A percentile compares a stretch with the other conserved stretches of the same genome.
Conservation (phyloP, 441 rosid genomes). For the Cnidoscolus chayamansa region DNA sequence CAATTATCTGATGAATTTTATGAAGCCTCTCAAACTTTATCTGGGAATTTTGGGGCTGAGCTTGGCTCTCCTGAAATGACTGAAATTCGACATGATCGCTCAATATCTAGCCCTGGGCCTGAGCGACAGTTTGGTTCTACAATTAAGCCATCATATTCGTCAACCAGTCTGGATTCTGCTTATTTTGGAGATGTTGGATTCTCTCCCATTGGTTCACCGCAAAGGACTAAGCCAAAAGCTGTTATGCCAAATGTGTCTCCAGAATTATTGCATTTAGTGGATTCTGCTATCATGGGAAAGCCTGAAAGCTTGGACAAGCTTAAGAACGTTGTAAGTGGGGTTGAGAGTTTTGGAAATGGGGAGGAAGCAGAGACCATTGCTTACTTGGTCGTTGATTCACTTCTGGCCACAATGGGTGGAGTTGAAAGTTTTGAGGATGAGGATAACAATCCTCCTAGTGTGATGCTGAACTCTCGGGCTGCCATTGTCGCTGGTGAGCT, state of each 20-base stretch:
- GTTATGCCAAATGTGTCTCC: constrained; percentile 94
- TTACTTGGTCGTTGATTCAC: constrained; percentile 89
- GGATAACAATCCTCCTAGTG: constrained; percentile 97
- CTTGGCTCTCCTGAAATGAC: constrained; percentile 38
- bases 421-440: constrained; percentile 99
- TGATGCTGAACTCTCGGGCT: constrained; percentile 97
- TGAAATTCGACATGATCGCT: constrained; percentile 41
- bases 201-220: constrained; percentile 68
- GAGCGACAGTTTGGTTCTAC: constrained; percentile 39
- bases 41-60: constrained; percentile 31
- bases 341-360: constrained; percentile 69
- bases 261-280: constrained; percentile 93
- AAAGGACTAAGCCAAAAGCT: constrained; percentile 60
- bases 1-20: constrained; percentile 35
- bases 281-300: constrained; percentile 99
- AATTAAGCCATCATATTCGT: constrained; percentile 49
- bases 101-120: constrained; percentile 52
- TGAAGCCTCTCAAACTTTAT: constrained; percentile 34
- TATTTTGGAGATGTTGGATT: constrained; percentile 42
- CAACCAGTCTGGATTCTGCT: constrained; percentile 55
- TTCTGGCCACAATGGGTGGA: constrained; percentile 99
- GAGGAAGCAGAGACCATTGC: constrained; percentile 81
- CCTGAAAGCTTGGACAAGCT: constrained; percentile 84
- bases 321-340: constrained; percentile 79
- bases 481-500: constrained; percentile 96